Conservation (phyloP, 2,329 filamentous ascomycete genomes). For the Xylogone sp. region DNA sequence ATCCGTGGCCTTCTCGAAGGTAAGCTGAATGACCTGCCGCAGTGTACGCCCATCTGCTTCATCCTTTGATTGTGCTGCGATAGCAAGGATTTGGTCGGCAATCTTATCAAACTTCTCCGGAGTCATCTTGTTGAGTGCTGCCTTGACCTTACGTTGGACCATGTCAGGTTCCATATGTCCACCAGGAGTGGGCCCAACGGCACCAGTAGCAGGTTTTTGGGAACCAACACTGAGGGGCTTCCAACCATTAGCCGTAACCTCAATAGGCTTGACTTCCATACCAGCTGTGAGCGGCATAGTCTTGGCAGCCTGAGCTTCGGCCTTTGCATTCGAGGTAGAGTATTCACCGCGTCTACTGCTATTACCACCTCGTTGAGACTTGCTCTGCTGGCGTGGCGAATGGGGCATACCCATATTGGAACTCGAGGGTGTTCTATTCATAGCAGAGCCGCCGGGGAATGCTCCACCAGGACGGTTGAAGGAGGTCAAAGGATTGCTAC, state of each 20-base stretch:
- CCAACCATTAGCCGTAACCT: constrained; percentile 74
- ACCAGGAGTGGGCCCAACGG: constrained; percentile 36
- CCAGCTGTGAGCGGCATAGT: constrained; percentile 88
- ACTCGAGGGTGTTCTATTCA: constrained; percentile 63
- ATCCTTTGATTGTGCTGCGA: constrained; percentile 92
- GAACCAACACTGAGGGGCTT: constrained; percentile 72
- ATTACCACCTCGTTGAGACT: constrained; percentile 56
- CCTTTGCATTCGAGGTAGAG: constrained; percentile 39
- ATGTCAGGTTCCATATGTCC: constrained; percentile 79
- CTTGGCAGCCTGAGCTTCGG: constrained; percentile 71
- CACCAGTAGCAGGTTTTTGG: constrained; percentile 31
- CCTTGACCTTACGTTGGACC: constrained; percentile 98
- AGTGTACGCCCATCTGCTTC: constrained; percentile 92
- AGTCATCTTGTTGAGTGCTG: constrained; percentile 98
- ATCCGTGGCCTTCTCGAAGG: constrained; percentile 98
- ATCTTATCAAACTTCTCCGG: constrained; percentile 98
- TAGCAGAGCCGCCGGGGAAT: constrained; percentile 58
- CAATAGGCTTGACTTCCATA: constrained; percentile 76
- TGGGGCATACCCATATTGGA: constrained; percentile 58
- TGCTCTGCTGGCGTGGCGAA: constrained; percentile 64
- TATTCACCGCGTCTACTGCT: constrained; percentile 58
- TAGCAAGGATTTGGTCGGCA: constrained; percentile 85
- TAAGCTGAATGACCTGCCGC: constrained; percentile 96
- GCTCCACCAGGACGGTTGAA: constrained; percentile 58
- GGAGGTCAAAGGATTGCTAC: constrained; percentile 51